A percentile compares a stretch with the other conserved stretches of the same genome.
phyloP scores from a whole-genome alignment of 2,329 filamentous ascomycete species.

The Trichoderma koningii region DNA sequence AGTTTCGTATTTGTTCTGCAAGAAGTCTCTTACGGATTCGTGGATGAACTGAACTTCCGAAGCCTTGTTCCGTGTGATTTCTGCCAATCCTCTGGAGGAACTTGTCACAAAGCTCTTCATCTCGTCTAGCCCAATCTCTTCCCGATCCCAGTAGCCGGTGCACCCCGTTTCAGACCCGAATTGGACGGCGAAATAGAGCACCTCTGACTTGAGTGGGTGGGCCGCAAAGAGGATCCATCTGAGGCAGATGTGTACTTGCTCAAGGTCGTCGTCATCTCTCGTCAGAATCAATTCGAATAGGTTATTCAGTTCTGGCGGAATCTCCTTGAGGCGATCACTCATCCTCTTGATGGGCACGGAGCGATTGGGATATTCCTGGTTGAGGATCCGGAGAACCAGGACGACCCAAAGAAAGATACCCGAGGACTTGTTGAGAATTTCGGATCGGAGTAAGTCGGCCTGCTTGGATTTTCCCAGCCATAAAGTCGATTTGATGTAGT shows the following conservation, averaged over 20 bases:
- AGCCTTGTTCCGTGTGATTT: constrained; percentile 37
- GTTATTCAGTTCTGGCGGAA: constrained; percentile 46
- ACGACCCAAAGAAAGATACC: constrained; percentile 51
- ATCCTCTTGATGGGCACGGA: constrained; percentile 32
- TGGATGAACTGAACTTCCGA: constrained; percentile 51
- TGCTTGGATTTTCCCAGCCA: constrained; percentile 33
- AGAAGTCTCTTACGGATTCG: constrained; percentile 52
- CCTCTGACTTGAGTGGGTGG: constrained; percentile 44
- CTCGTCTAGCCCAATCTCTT: constrained; percentile 16
- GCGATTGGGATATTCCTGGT: constrained; percentile 38
- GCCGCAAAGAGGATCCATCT: constrained; percentile 55
- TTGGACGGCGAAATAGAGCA: constrained; percentile 45
- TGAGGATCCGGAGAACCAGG: constrained; percentile 44
- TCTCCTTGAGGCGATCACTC: constrained; percentile 34
- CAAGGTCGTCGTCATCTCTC: constrained; percentile 46
- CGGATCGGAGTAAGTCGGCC: neutral
- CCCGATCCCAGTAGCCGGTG: neutral
- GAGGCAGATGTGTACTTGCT: constrained; percentile 49
- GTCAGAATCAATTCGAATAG: constrained; percentile 56
- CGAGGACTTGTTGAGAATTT: constrained; percentile 42
- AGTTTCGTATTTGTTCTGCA: constrained; percentile 41
- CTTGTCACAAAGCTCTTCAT: constrained; percentile 39
- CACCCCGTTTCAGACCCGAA: neutral
- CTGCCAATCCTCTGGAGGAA: constrained; percentile 50
- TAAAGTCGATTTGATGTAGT: constrained; percentile 30